Evolutionary conservation across 2,329 filamentous ascomycete species (phyloP).

Genomic region (Fusarium goolgardi): DNA sequence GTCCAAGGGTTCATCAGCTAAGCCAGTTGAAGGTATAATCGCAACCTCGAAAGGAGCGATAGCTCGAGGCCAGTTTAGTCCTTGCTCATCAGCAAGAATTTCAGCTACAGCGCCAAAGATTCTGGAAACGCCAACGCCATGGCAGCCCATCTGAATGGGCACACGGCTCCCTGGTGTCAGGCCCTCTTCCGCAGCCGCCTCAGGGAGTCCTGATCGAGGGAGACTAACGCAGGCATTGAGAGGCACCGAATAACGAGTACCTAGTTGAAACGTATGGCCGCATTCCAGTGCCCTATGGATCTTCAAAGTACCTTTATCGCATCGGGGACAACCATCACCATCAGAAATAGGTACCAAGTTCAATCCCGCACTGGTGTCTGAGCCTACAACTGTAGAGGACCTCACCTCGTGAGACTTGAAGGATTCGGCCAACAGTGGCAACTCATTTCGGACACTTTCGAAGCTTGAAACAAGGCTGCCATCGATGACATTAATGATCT

Average conservation of each 20-base stretch:
- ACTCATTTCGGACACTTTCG: conserved; percentile 36
- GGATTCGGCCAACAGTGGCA: conserved; percentile 45
- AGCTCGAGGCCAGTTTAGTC: conserved; percentile 86
- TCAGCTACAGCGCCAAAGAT: conserved; percentile 89
- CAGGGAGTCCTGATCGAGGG: conserved; percentile 40
- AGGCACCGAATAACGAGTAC: conserved; percentile 85
- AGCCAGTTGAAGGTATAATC: conserved; percentile 66
- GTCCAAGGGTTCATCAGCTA: conserved; percentile 61
- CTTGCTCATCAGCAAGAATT: conserved; percentile 74
- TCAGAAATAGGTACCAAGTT: conserved; percentile 73
- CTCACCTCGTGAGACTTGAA: conserved; percentile 28
- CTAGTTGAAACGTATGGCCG: conserved; percentile 94
- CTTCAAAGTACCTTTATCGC: conserved; percentile 69
- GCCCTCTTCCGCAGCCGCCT: conserved; percentile 16
- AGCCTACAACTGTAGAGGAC: conserved; percentile 47
- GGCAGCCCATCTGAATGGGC: conserved; percentile 92
- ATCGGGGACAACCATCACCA: conserved; percentile 80
- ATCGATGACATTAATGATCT: conserved; percentile 54
- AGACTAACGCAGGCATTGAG: conserved; percentile 71
- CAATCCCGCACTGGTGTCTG: conserved; percentile 55
- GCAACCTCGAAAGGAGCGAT: conserved; percentile 87
- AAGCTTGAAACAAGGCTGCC: conserved; percentile 47
- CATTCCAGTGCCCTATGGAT: conserved; percentile 85
- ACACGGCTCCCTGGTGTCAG: conserved; percentile 51
- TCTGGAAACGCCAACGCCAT: conserved; percentile 92